Evolutionary conservation across 306 rosid species (phyloP), one percentile per base, ranked within the genome.

Genomic region (cucumber (Cucumis sativus)): DNA sequence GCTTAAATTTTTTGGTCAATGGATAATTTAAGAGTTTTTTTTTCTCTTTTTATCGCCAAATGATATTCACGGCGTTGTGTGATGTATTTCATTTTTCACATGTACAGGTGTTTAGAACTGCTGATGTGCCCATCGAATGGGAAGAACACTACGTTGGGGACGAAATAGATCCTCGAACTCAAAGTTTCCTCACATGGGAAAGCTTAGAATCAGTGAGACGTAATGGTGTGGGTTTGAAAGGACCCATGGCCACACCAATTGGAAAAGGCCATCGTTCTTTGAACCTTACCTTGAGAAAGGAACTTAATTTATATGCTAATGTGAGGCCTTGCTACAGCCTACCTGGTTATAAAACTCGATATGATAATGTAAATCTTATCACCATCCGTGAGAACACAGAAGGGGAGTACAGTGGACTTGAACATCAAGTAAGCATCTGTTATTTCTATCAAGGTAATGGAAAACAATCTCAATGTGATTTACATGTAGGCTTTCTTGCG

Each of bases 331-430:
- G 99, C 80, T 84, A 91, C 85, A 96, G 98, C 84, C 90, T 96
- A 40, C 91, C 92, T 51, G 99, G 99, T 76, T 96, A 96, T 79
- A 96, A 92, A 87, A 96, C 99, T 33, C 89, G 96, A 33, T 96
- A 96, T 67, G 97, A 92, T 79, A 80, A 91, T 86, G 98, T 96
- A 4, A 66, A 96, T 80, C 99, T 96, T 76, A 63, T 96, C 84
- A 96, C 99, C 7, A 96, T 96, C 77, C 99, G 98, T 86, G 99
- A 96, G 84, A 96, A 96, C 77, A 96, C 99, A 0, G 98, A 96
- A 83, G 99, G 99, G 72, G 99, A 96, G 86, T 92, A 96, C 82
- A 92, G 97, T 88, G 99, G 99, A 51, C 99, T 96, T 86, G 99
- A 96, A 71, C 98, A 96, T 89, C 98, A 96, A 91, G 99, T 87